phyloP scores from a whole-genome alignment of 2,329 filamentous ascomycete species.

The Tolypocladium tropicale region DNA sequence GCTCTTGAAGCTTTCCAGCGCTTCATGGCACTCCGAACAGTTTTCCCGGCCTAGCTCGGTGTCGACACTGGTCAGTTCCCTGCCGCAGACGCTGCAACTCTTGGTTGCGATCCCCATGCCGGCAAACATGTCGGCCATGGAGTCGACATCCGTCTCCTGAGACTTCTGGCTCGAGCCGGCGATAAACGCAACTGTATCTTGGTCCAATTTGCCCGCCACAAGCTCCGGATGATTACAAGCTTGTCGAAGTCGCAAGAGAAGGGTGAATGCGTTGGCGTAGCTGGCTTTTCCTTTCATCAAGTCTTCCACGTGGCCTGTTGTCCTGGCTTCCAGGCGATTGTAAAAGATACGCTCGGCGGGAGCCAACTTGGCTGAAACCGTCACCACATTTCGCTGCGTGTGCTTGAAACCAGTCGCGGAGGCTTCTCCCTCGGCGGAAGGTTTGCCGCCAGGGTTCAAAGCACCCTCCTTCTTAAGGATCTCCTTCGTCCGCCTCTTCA shows the following conservation, averaged over 20 bases:
- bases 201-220: constrained; percentile 73
- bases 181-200: constrained; percentile 76
- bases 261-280: constrained; percentile 87
- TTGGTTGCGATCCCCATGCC: constrained; percentile 69
- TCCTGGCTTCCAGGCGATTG: constrained; percentile 68
- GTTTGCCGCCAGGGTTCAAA: constrained; percentile 65
- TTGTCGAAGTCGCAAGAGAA: constrained; percentile 83
- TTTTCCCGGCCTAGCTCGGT: constrained; percentile 29
- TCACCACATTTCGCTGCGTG: constrained; percentile 80
- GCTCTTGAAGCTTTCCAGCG: constrained; percentile 55
- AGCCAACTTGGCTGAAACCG: constrained; percentile 67
- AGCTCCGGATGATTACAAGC: constrained; percentile 91
- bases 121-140: constrained; percentile 76
- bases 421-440: constrained; percentile 34
- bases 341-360: constrained; percentile 79
- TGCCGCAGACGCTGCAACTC: constrained; percentile 76
- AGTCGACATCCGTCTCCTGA: constrained; percentile 60
- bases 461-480: constrained; percentile 85
- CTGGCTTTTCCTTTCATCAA: constrained; percentile 82
- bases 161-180: constrained; percentile 47
- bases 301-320: constrained; percentile 74
- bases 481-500: constrained; percentile 97
- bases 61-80: constrained; percentile 46
- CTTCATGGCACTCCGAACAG: constrained; percentile 66
- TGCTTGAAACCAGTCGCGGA: constrained; percentile 72